phyloP scores from a whole-genome alignment of 768 basidiomycete species.

The Pleurotus platypus region DNA sequence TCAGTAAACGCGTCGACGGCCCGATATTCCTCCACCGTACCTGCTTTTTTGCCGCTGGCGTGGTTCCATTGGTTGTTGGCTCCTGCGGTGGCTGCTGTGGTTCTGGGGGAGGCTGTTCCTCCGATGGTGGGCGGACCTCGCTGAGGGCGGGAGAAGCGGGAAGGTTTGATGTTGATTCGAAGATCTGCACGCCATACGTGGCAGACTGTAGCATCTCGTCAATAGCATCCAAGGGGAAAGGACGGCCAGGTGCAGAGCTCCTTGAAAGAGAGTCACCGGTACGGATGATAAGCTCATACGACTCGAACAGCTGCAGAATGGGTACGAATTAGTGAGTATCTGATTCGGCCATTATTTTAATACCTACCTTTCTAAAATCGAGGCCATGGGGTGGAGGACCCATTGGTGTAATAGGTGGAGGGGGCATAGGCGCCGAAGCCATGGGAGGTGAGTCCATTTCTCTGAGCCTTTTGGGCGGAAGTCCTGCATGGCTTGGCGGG shows the following conservation, averaged over 20 bases:
- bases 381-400: conserved; percentile 1
- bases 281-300: conserved; percentile 11
- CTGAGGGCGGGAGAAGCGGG: conserved; percentile 9
- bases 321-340: too few relatives aligned
- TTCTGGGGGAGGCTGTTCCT: not conserved
- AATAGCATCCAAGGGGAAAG: conserved; percentile 25
- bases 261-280: conserved; percentile 7
- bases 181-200: conserved; percentile 36
- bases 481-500: not conserved
- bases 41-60: not conserved
- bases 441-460: conserved; percentile 7
- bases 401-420: not conserved
- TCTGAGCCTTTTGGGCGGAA: conserved; percentile 7
- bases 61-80: not conserved
- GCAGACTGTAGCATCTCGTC: conserved; percentile 43
- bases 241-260: not conserved
- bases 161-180: conserved; percentile 32
- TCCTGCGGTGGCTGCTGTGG: not conserved
- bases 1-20: too few relatives aligned
- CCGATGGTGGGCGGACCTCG: conserved; percentile 4
- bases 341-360: not conserved
- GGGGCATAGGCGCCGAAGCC: not conserved
- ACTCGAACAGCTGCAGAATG: conserved; percentile 7
- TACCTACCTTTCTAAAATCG: conserved; percentile 13
- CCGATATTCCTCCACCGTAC: not conserved